Percentiles rank a stretch among this genome's conserved stretches.
Evolutionary conservation across 331 rosid species (phyloP).

Genomic region (Pyrus hybrid): DNA sequence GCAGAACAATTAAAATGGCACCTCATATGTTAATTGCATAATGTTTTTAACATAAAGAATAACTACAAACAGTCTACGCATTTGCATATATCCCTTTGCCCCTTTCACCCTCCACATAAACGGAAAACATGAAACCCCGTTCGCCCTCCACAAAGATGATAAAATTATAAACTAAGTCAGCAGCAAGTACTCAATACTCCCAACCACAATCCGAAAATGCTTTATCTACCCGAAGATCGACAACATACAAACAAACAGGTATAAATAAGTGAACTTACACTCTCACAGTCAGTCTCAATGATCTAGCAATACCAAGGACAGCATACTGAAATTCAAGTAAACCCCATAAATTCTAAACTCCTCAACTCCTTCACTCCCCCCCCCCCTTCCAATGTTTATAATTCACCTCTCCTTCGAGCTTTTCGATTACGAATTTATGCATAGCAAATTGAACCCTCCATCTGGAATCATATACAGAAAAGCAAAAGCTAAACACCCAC

Average conservation of each 20-base stretch:
- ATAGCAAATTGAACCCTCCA: slow-evolving; percentile 10
- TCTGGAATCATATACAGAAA: neutral
- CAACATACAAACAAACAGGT: neutral
- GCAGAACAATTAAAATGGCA: neutral
- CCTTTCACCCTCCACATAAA: neutral
- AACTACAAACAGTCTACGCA: neutral
- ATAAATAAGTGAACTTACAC: neutral
- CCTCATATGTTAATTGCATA: neutral
- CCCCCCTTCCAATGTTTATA: neutral
- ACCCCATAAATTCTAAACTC: neutral
- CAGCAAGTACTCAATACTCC: neutral
- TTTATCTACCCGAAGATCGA: neutral
- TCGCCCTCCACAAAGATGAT: neutral
- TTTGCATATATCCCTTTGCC: neutral
- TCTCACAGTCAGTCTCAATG: neutral
- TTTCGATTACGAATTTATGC: neutral
- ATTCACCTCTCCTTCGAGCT: neutral
- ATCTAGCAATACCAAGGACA: neutral
- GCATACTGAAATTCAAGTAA: neutral
- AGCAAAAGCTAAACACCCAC: neutral
- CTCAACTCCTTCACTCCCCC: neutral
- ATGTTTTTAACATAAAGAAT: neutral
- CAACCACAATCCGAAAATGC: neutral
- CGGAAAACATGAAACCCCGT: neutral
- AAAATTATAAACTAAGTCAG: neutral